Conservation (phyloP, 164 flowering plant species). For the Chimonanthus praecox region DNA sequence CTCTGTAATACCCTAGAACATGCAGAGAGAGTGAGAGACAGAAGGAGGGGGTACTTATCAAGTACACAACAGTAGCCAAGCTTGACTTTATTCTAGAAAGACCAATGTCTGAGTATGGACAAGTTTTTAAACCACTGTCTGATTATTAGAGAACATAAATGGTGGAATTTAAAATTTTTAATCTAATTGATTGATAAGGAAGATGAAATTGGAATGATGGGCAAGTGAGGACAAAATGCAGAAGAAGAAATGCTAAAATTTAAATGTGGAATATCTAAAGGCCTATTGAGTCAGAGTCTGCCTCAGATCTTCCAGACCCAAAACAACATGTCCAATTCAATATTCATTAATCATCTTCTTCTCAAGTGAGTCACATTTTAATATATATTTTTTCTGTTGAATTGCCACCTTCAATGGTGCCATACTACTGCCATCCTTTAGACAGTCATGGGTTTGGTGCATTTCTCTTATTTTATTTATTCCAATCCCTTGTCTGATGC, state of each 20-base stretch:
- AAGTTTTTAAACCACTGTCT: conserved; percentile 13
- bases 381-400: not conserved
- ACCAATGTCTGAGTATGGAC: conserved; percentile 45
- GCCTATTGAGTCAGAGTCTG: not conserved
- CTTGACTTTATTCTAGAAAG: conserved; percentile 5
- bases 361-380: no score
- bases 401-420: not conserved
- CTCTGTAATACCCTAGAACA: no score
- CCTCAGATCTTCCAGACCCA: not conserved
- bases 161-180: not conserved
- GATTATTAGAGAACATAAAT: no score
- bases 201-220: conserved; percentile 34
- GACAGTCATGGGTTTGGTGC: no score
- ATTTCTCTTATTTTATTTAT: no score
- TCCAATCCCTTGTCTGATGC: no score
- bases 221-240: conserved; percentile 27
- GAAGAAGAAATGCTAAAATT: conserved; percentile 27
- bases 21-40: no score
- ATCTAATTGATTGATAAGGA: conserved; percentile 11
- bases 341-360: no score
- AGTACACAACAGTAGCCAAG: no score
- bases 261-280: conserved; percentile 40
- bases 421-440: no score
- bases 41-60: no score
- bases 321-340: not conserved